Evolutionary conservation across 805 yeast species (phyloP).

Genomic region (Metahyphopichia silvanorum): DNA sequence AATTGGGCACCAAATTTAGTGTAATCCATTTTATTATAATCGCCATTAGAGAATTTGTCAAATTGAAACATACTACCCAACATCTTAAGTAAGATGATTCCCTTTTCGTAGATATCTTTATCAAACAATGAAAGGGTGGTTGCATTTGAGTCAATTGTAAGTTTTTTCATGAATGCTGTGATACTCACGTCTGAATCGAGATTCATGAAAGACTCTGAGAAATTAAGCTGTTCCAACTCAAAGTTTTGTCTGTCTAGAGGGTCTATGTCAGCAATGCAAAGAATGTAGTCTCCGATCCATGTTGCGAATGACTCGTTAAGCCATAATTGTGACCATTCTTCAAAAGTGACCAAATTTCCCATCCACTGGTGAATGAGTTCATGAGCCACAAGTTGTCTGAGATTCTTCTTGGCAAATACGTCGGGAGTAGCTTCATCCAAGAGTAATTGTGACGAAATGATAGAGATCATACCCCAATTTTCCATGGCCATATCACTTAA

Average conservation of each 20-base stretch:
- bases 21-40: conserved; percentile 14
- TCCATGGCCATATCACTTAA: conserved; percentile 80
- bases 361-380: conserved; percentile 81
- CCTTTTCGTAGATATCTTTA: conserved; percentile 54
- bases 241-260: conserved; percentile 8
- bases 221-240: conserved; percentile 2
- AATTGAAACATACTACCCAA: conserved; percentile 41
- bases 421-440: conserved; percentile 19
- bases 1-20: conserved; percentile 23
- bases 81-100: conserved; percentile 54
- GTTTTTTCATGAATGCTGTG: conserved; percentile 24
- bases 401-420: conserved; percentile 21
- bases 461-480: conserved; percentile 67
- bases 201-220: conserved; percentile 18
- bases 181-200: conserved; percentile 37
- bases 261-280: conserved; percentile 20
- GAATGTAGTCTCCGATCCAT: conserved; percentile 54
- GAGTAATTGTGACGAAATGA: conserved; percentile 48
- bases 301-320: conserved; percentile 79
- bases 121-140: conserved; percentile 48
- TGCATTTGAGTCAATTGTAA: conserved; percentile 14
- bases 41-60: conserved; percentile 11
- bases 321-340: conserved; percentile 69
- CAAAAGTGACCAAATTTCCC: conserved; percentile 66
- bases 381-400: conserved; percentile 62